Percentiles rank a stretch among this genome's conserved stretches.
phyloP scores from a whole-genome alignment of 1,139 yeast species.

The Geotrichum macrosporum region DNA sequence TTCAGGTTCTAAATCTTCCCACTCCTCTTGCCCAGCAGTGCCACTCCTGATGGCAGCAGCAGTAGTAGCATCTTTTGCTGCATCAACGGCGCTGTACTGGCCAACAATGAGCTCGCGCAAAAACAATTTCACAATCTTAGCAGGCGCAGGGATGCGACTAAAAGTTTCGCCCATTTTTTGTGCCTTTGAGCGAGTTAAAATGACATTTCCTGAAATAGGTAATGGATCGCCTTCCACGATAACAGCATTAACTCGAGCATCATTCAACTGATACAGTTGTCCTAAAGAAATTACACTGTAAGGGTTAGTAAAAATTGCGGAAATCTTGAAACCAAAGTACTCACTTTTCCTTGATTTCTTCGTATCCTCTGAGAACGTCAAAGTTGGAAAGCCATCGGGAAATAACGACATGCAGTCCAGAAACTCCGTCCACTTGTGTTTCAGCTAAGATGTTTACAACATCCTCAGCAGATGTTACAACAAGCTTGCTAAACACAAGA shows the following conservation, averaged over 20 bases:
- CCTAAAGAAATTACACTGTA: conserved; percentile 58
- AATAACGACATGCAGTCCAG: conserved; percentile 49
- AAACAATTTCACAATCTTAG: conserved; percentile 68
- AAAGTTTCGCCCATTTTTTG: conserved; percentile 48
- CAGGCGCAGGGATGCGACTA: conserved; percentile 62
- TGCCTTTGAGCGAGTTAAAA: conserved; percentile 82
- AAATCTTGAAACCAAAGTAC: conserved; percentile 4
- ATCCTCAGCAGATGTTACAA: conserved; percentile 55
- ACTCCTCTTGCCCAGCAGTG: conserved; percentile 46
- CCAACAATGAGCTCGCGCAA: conserved; percentile 57
- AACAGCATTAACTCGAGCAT: conserved; percentile 48
- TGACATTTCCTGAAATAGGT: conserved; percentile 57
- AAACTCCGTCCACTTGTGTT: conserved; percentile 30
- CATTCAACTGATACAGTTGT: conserved; percentile 56
- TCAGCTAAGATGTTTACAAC: conserved; percentile 56
- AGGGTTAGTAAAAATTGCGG: neutral
- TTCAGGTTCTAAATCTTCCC: conserved; percentile 69
- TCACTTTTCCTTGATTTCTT: conserved; percentile 59
- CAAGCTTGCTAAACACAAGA: conserved; percentile 69
- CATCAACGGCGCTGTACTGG: conserved; percentile 26
- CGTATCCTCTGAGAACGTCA: conserved; percentile 75
- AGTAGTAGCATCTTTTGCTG: conserved; percentile 26
- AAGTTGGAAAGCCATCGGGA: conserved; percentile 81
- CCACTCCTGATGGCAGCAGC: conserved; percentile 32
- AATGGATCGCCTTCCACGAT: conserved; percentile 74